Evolutionary conservation across 208 protist species (phyloP).

Genomic region (Crithidia fasciculata): DNA sequence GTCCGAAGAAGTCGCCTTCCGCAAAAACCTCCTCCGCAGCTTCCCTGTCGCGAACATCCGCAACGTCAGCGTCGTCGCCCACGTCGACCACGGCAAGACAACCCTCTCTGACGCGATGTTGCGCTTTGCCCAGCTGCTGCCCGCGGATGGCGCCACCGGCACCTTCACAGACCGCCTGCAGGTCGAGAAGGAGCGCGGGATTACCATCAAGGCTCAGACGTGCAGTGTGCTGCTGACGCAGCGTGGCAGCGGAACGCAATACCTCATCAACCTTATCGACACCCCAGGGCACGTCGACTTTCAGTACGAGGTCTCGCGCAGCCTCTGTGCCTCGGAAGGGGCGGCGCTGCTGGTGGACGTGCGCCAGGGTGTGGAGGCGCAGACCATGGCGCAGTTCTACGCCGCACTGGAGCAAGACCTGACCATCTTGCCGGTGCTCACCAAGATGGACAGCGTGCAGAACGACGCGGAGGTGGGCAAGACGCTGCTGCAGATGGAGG

Average conservation of each 20-base stretch:
- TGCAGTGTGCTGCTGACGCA: conserved; percentile 83
- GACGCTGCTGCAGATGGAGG: conserved; percentile 83
- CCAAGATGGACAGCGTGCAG: conserved; percentile 90
- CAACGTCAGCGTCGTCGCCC: conserved; percentile 92
- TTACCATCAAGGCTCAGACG: conserved; percentile 96
- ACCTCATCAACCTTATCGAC: conserved; percentile 98
- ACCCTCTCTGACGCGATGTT: conserved; percentile 93
- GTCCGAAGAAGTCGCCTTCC: conserved; percentile 43
- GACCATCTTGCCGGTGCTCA: conserved; percentile 86
- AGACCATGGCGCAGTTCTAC: conserved; percentile 97
- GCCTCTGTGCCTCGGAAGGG: conserved; percentile 92
- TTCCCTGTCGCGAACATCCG: conserved; percentile 78
- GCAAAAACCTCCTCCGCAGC: conserved; percentile 43
- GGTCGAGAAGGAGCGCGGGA: conserved; percentile 96
- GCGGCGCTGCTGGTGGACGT: conserved; percentile 94
- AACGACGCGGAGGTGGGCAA: conserved; percentile 69
- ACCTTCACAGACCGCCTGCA: conserved; percentile 94
- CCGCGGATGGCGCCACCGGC: conserved; percentile 58
- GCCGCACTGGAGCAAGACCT: conserved; percentile 92
- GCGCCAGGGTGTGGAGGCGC: conserved; percentile 93
- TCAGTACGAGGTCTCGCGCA: conserved; percentile 97
- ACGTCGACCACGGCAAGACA: conserved; percentile 94
- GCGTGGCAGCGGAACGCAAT: conserved; percentile 36
- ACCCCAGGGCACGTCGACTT: conserved; percentile 98
- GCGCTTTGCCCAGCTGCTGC: conserved; percentile 77